phyloP scores from a whole-genome alignment of 441 rosid genomes.

The Jatropha podagrica region DNA sequence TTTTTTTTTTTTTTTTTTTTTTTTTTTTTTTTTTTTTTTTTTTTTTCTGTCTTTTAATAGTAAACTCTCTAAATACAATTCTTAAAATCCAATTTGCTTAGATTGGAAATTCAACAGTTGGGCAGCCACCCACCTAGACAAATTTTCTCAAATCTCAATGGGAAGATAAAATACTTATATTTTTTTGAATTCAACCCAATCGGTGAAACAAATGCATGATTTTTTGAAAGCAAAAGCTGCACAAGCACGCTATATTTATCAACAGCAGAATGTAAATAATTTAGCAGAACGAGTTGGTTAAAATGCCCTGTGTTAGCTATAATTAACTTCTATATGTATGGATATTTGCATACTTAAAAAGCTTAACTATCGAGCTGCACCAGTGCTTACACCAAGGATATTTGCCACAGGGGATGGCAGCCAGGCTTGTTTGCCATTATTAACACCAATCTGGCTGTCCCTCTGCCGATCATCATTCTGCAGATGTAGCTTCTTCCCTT shows the following conservation, averaged over 20 bases:
- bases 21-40: too few species aligned
- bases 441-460: constrained; percentile 36
- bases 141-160: too few species aligned
- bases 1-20: too few species aligned
- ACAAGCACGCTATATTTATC: constrained; percentile 7
- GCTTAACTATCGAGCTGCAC: constrained; percentile 30
- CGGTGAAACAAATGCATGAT: background rate
- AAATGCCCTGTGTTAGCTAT: constrained; percentile 8
- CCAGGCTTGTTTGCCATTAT: constrained; percentile 49
- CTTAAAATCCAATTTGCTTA: too few species aligned
- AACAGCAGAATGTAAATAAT: constrained; percentile 9
- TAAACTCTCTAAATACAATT: too few species aligned
- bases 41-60: too few species aligned
- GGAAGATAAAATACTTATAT: too few species aligned
- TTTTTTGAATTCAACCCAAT: too few species aligned
- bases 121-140: too few species aligned
- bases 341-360: background rate
- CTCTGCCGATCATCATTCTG: constrained; percentile 35
- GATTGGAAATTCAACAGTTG: too few species aligned
- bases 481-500: constrained; percentile 36
- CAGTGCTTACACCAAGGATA: constrained; percentile 36
- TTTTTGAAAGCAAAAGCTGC: background rate
- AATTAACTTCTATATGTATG: constrained; percentile 4
- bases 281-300: constrained; percentile 2
- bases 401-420: constrained; percentile 54